These are phyloP conservation scores for Paramecium caudatum DNA, from an alignment of 73 alveolate genomes.

Conservation along the genomic window DNA sequence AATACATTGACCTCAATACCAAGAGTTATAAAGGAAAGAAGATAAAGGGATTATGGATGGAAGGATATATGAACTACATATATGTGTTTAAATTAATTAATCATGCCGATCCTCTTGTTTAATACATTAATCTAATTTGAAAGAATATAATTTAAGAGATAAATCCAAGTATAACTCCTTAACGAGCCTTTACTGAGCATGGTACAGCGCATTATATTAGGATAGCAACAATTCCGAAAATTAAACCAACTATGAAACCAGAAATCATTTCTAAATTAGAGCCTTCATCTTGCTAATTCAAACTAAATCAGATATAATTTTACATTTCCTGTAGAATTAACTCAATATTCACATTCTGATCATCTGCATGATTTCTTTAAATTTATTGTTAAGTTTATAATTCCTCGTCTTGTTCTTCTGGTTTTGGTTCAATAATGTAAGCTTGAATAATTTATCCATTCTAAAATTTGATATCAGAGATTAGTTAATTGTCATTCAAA, in stretches of 20 bases:
- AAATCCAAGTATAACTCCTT: background rate
- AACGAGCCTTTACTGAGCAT: background rate
- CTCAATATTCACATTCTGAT: background rate
- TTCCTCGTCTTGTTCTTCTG: background rate
- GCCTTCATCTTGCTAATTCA: background rate
- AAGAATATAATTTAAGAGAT: background rate
- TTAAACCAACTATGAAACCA: background rate
- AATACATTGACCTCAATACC: background rate
- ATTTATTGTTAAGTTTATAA: background rate
- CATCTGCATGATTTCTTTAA: background rate
- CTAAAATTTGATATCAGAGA: background rate
- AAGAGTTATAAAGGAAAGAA: background rate
- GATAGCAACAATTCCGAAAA: background rate
- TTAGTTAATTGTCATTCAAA: background rate
- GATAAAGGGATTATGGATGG: background rate
- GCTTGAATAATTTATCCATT: constrained; percentile 22
- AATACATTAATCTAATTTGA: background rate
- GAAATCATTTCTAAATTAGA: background rate
- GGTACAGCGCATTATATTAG: background rate
- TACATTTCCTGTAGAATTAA: background rate
- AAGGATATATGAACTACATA: too few species aligned
- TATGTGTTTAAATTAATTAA: too few species aligned
- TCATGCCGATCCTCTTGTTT: background rate
- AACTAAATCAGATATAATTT: background rate
- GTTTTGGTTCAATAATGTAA: background rate